Evolutionary conservation across 441 rosid species (phyloP), one percentile per base, ranked within the genome.

Genomic region (Arabidopsis lyrata): DNA sequence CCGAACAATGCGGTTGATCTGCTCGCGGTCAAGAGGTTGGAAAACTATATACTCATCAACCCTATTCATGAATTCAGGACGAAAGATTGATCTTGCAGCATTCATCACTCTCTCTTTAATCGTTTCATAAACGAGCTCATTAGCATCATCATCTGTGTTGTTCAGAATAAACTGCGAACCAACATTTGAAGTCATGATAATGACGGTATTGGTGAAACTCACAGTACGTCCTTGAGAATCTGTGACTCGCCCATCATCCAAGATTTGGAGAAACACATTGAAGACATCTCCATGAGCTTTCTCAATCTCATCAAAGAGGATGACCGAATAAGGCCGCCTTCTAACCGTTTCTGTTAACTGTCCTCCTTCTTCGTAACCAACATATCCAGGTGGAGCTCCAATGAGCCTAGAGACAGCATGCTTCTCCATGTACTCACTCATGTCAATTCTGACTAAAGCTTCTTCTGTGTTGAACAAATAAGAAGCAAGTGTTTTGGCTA

Each of bases 391-490:
- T 53, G 99, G 99, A 66, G 99, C 98, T 47, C 99, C 99, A 41
- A 90, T 90, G 78, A 92, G 84, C 70, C 97, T 84, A 16, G 98
- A 92, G 50, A 96, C 98, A 3, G 98, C 89, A 80, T 96, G 99
- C 74, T 94, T 94, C 82, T 96, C 99, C 98, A 92, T 96, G 76
- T 96, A 96, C 78, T 96, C 99, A 24, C 99, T 96, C 99, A 96
- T 96, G 78, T 96, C 98, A 29, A 96, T 90, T 63, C 98, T 78
- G 8, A 96, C 98, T 42, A 94, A 81, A 14, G 99, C 96, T 81
- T 94, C 99, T 84, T 96, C 98, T 0, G 99, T 90, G 79, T 90
- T 93, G 88, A 95, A 93, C 81, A 93, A 5, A 71, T 91, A 90
- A 24, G 98, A 86, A 18, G 99, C 98, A 18, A 96, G 87, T 47